phyloP scores from a whole-genome alignment of 2,329 filamentous ascomycete species.

The Aspergillus candidus region DNA sequence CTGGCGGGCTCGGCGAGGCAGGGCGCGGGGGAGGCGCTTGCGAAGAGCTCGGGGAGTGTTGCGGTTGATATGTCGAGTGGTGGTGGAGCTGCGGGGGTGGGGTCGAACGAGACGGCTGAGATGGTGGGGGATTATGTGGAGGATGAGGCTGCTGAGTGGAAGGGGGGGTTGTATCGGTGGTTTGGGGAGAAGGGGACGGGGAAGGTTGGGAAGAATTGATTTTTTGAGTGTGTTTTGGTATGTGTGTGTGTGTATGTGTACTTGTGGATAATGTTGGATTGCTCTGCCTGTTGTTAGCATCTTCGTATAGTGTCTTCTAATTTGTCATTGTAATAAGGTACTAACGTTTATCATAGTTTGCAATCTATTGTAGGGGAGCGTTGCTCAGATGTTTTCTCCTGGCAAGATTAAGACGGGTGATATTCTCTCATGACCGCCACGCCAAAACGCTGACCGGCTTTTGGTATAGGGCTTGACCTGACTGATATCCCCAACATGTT shows the following conservation, averaged over 20 bases:
- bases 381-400: no score
- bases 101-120: conserved; percentile 39
- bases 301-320: no score
- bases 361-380: no score
- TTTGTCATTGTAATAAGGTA: no score
- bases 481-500: no score
- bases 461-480: no score
- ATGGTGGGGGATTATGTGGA: conserved; percentile 43
- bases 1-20: conserved; percentile 26
- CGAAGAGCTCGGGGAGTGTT: conserved; percentile 16
- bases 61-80: conserved; percentile 27
- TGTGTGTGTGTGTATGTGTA: not conserved
- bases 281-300: no score
- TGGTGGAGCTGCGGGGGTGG: conserved; percentile 4
- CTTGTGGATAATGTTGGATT: no score
- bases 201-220: conserved; percentile 11
- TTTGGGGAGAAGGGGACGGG: conserved; percentile 36
- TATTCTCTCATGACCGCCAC: no score
- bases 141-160: conserved; percentile 37
- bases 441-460: no score
- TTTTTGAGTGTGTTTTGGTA: not conserved
- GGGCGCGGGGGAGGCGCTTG: conserved; percentile 20
- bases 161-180: conserved; percentile 35
- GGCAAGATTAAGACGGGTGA: no score
- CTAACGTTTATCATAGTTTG: no score